Conservation (phyloP, 2,329 filamentous ascomycete genomes). For the Magnaporthiopsis rhizophila region DNA sequence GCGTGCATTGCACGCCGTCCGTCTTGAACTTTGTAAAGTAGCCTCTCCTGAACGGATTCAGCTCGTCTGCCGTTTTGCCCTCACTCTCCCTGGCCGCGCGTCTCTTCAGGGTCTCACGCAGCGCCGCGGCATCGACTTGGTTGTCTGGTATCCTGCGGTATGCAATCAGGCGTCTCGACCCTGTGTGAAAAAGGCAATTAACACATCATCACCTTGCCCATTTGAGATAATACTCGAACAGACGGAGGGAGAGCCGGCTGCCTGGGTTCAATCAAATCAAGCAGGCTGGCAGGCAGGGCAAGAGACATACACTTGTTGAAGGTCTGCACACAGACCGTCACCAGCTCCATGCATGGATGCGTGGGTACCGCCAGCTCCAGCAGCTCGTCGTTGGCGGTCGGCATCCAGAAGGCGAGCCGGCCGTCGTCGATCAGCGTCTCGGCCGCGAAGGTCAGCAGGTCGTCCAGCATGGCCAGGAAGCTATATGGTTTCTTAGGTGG, state of each 20-base stretch:
- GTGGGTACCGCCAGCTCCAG: conserved; percentile 68
- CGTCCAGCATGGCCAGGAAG: conserved; percentile 81
- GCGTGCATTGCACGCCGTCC: background rate
- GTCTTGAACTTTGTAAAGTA: conserved; percentile 44
- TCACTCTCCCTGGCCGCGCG: conserved; percentile 21
- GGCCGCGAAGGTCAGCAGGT: conserved; percentile 77
- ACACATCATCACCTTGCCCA: too few species aligned
- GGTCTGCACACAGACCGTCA: conserved; percentile 71
- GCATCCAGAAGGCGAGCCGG: conserved; percentile 93
- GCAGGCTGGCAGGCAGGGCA: background rate
- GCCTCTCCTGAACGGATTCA: conserved; percentile 51
- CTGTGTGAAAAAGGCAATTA: conserved; percentile 37
- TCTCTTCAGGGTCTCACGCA: conserved; percentile 23
- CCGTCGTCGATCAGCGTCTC: conserved; percentile 70
- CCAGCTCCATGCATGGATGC: conserved; percentile 66
- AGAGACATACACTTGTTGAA: conserved; percentile 71
- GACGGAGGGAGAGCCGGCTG: too few species aligned
- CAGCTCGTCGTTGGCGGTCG: conserved; percentile 73
- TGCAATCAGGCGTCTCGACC: conserved; percentile 83
- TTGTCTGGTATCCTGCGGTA: conserved; percentile 64
- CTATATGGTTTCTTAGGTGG: conserved; percentile 89
- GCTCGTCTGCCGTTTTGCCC: conserved; percentile 47
- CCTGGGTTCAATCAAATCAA: background rate
- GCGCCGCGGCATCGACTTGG: conserved; percentile 37
- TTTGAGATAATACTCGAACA: too few species aligned